These are phyloP conservation scores for Vanrija pseudolonga DNA, from an alignment of 1,284 basidiomycete species.

Conservation along the genomic window DNA sequence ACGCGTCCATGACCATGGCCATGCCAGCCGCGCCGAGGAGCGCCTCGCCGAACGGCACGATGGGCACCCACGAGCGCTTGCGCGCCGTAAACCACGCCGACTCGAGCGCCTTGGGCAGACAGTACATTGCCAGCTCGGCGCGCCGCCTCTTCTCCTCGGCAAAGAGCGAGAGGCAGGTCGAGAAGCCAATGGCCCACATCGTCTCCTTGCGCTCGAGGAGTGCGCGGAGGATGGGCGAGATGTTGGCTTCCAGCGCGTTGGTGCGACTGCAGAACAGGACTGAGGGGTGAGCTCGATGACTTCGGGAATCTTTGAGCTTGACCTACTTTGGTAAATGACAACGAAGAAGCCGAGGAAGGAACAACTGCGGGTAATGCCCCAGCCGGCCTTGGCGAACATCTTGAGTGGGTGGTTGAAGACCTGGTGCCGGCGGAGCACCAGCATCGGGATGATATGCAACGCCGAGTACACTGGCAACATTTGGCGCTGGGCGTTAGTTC, in stretches of 20 bases:
- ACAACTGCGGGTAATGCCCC: conserved; percentile 78
- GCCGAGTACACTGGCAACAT: conserved; percentile 78
- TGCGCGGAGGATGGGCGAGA: conserved; percentile 53
- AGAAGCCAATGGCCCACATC: conserved; percentile 73
- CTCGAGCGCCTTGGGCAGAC: conserved; percentile 85
- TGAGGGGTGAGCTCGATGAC: neutral
- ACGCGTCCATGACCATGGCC: conserved; percentile 84
- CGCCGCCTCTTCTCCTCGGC: conserved; percentile 68
- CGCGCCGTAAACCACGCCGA: conserved; percentile 77
- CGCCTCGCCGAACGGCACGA: conserved; percentile 62
- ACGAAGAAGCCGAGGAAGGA: conserved; percentile 86
- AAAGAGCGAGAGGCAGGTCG: conserved; percentile 73
- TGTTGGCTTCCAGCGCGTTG: conserved; percentile 42
- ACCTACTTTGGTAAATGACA: conserved; percentile 74
- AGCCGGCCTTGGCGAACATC: conserved; percentile 62
- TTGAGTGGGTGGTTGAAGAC: conserved; percentile 57
- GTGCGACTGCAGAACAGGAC: conserved; percentile 63
- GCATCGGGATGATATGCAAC: conserved; percentile 79
- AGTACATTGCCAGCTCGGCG: conserved; percentile 70
- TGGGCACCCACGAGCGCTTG: conserved; percentile 70
- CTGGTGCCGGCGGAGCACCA: conserved; percentile 63
- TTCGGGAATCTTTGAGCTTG: neutral
- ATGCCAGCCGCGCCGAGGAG: conserved; percentile 70
- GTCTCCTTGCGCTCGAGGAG: conserved; percentile 63
- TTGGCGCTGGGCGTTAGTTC: conserved; percentile 53